Percentiles rank a stretch among this genome's conserved stretches.
These are phyloP conservation scores for Xeromyces bisporus DNA, from an alignment of 495 filamentous ascomycete species.

Conservation along the genomic window DNA sequence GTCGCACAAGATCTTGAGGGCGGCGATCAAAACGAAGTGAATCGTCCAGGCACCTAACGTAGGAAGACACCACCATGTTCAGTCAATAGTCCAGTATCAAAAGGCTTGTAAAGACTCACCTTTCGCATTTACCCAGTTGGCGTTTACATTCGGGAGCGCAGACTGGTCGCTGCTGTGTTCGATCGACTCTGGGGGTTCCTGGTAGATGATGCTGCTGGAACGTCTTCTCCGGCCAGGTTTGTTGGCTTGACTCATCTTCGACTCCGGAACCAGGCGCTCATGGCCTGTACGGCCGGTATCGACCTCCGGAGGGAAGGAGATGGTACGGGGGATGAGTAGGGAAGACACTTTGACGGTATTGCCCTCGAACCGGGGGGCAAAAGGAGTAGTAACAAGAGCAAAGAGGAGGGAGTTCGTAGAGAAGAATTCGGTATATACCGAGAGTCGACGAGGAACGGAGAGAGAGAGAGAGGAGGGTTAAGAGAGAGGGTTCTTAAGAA, in stretches of 20 bases:
- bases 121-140: slow-evolving; percentile 97
- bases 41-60: slow-evolving; percentile 84
- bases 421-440: slow-evolving; percentile 5
- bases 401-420: slow-evolving; percentile 15
- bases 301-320: slow-evolving; percentile 63
- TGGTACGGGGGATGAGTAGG: slow-evolving; percentile 58
- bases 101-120: slow-evolving; percentile 42
- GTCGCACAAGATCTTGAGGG: slow-evolving; percentile 88
- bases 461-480: not conserved
- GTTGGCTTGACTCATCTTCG: slow-evolving; percentile 41
- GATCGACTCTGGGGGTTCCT: slow-evolving; percentile 81
- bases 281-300: slow-evolving; percentile 42
- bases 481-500: not conserved
- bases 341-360: slow-evolving; percentile 81
- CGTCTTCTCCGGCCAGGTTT: slow-evolving; percentile 62
- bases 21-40: slow-evolving; percentile 76
- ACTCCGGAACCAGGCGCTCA: slow-evolving; percentile 32
- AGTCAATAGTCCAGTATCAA: not conserved
- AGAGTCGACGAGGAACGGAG: not conserved
- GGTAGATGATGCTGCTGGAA: slow-evolving; percentile 92
- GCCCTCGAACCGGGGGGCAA: slow-evolving; percentile 14
- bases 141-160: slow-evolving; percentile 85
- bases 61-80: not conserved
- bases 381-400: slow-evolving; percentile 1
- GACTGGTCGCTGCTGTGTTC: slow-evolving; percentile 95